Evolutionary conservation across 305 asterid species (phyloP), one percentile per base, ranked within the genome.

Genomic region (Fraxinus dipetala): DNA sequence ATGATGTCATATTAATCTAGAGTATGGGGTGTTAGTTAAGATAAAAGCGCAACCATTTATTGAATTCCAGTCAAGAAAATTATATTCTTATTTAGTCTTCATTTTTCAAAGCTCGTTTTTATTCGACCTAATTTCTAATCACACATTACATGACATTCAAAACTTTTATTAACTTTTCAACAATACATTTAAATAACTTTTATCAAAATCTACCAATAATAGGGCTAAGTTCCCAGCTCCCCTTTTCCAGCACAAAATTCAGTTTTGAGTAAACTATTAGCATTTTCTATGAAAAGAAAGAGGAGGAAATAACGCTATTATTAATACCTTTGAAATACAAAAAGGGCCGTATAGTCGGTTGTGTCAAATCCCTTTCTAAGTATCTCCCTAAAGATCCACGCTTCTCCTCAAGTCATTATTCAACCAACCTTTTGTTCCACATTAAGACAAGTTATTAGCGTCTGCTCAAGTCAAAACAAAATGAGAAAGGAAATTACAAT

Each of bases 331-430:
- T 79, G 80, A 85, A 82, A 82, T 84, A 85, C 48, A 84, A 86
- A 87, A 90, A 80, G 84, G 80, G 20, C 79, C 80, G 82, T 83
- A 36, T 87, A 83, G 83, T 80, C 87, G 79, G 83, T 77, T 65
- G 83, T 86, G 96, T 89, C 89, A 87, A 70, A 89, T 91, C 92
- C 87, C 91, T 88, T 88, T 92, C 98, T 2, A 86, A 88, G 94
- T 91, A 92, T 93, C 92, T 91, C 86, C 83, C 48, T 77, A 85
- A 84, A 91, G 92, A 94, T 93, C 92, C 93, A 89, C 90, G 81
- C 88, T 88, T 83, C 87, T 84, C 92, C 84, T 91, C 90, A 86
- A 88, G 95, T 91, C 97, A 61, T 92, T 85, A 75, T 90, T 95
- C 84, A 73, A 80, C 90, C 87, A 1, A 83, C 88, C 92, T 93